phyloP scores from a whole-genome alignment of 306 rosid species.

The Prunus mume region DNA sequence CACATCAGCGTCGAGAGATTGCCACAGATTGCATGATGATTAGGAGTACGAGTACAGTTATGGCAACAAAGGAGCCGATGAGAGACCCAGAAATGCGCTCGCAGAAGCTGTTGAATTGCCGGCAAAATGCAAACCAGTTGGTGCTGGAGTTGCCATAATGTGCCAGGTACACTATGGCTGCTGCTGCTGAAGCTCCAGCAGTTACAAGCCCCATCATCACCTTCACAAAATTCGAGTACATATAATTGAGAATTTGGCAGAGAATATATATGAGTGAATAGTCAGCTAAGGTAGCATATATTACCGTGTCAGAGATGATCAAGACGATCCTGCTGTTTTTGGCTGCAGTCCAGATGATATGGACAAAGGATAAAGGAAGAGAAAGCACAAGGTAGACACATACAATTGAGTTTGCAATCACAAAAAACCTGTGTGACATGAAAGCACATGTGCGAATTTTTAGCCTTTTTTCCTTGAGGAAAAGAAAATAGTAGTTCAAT shows the following conservation, averaged over 20 bases:
- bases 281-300: not conserved
- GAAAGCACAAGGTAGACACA: conserved; percentile 61
- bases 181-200: conserved; percentile 57
- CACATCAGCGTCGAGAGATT: conserved; percentile 36
- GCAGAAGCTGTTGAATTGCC: conserved; percentile 50
- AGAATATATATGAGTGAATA: not conserved
- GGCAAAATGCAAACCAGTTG: conserved; percentile 56
- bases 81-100: conserved; percentile 45
- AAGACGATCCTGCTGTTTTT: conserved; percentile 43
- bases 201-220: conserved; percentile 48
- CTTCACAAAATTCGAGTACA: conserved; percentile 24
- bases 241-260: not conserved
- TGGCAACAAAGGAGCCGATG: conserved; percentile 48
- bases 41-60: conserved; percentile 31
- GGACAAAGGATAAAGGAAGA: conserved; percentile 44
- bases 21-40: conserved; percentile 38
- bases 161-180: conserved; percentile 49
- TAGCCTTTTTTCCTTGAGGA: not conserved
- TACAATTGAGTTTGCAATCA: conserved; percentile 55
- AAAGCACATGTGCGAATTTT: not conserved
- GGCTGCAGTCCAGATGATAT: conserved; percentile 41
- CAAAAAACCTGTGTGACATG: conserved; percentile 51
- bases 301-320: conserved; percentile 60
- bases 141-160: conserved; percentile 47
- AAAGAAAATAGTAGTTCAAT: not conserved